Conservation (phyloP, 352 stramenopile genomes). For the Globisporangium spinosum region DNA sequence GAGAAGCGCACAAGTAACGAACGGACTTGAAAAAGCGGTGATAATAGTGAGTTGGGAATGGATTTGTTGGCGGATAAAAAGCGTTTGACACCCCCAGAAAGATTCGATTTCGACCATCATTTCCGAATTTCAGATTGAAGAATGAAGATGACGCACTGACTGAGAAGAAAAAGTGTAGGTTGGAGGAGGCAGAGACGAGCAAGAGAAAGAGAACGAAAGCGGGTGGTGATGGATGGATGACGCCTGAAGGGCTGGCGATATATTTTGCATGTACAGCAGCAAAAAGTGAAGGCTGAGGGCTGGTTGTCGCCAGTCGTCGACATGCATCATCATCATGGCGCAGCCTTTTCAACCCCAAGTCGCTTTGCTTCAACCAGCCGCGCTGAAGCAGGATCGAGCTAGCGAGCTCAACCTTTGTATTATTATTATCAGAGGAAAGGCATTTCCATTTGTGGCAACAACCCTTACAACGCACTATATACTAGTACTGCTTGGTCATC, state of each 20-base stretch:
- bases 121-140: not conserved
- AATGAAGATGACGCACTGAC: slow-evolving; percentile 1
- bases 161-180: not conserved
- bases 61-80: not conserved
- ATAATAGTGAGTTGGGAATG: too few species aligned
- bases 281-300: not conserved
- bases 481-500: not conserved
- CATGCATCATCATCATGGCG: not conserved
- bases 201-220: not conserved
- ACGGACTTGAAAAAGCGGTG: not conserved
- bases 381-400: not conserved
- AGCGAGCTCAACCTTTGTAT: not conserved
- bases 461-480: not conserved
- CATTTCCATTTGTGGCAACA: too few species aligned
- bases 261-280: too few species aligned
- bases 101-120: not conserved
- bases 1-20: too few species aligned
- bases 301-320: not conserved
- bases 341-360: too few species aligned
- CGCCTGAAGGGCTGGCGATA: not conserved
- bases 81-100: not conserved
- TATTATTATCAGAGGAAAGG: not conserved
- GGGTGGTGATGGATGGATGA: not conserved
- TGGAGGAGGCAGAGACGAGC: not conserved
- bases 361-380: too few species aligned